These are phyloP conservation scores for Clonostachys byssicola DNA, from an alignment of 2,329 filamentous ascomycete species.

Conservation along the genomic window DNA sequence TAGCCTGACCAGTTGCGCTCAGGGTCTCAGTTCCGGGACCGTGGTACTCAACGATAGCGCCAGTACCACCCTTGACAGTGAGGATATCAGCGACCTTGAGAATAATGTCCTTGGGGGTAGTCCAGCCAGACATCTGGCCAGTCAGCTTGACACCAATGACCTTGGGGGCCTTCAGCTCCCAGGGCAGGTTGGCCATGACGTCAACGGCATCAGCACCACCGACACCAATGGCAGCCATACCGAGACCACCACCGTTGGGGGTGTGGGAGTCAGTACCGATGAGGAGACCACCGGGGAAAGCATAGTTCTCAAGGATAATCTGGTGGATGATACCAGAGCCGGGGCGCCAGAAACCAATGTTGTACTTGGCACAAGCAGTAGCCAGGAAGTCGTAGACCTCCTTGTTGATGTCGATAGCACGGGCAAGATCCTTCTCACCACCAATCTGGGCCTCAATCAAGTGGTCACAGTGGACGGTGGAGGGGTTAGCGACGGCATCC, in stretches of 20 bases:
- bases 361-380: slow-evolving; percentile 94
- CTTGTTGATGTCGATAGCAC: slow-evolving; percentile 93
- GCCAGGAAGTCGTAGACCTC: slow-evolving; percentile 98
- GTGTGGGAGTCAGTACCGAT: slow-evolving; percentile 99
- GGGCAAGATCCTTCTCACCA: slow-evolving; percentile 86
- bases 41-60: slow-evolving; percentile 78
- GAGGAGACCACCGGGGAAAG: slow-evolving; percentile 95
- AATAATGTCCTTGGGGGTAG: slow-evolving; percentile 93
- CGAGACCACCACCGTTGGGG: slow-evolving; percentile 71
- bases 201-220: slow-evolving; percentile 98
- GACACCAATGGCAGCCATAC: slow-evolving; percentile 92
- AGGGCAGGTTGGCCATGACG: slow-evolving; percentile 94
- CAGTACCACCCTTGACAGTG: slow-evolving; percentile 97
- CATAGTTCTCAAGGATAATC: slow-evolving; percentile 97
- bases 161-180: slow-evolving; percentile 98
- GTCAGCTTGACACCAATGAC: slow-evolving; percentile 95
- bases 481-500: slow-evolving; percentile 89
- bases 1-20: slow-evolving; percentile 83
- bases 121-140: slow-evolving; percentile 85
- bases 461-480: slow-evolving; percentile 98
- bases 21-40: slow-evolving; percentile 70
- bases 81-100: slow-evolving; percentile 95
- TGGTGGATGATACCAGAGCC: slow-evolving; percentile 99
- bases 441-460: slow-evolving; percentile 97
- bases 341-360: slow-evolving; percentile 99